phyloP scores from a whole-genome alignment of 1,139 yeast genomes.

The Kazachstania sp. region DNA sequence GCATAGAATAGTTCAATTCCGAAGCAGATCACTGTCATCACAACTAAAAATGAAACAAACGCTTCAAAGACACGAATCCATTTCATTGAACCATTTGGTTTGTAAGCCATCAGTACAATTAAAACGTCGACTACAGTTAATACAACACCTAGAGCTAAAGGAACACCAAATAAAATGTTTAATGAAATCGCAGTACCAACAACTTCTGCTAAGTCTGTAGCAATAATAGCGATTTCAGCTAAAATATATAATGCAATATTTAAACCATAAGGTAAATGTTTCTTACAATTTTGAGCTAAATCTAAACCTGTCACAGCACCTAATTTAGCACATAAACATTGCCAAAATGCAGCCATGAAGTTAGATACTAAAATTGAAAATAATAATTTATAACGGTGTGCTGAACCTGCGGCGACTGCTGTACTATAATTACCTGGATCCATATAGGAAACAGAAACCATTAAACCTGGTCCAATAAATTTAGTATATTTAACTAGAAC shows the following conservation, averaged over 20 bases:
- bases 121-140: conserved; percentile 67
- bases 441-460: conserved; percentile 71
- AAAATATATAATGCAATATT: conserved; percentile 51
- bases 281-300: conserved; percentile 66
- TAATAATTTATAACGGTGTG: conserved; percentile 54
- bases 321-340: conserved; percentile 60
- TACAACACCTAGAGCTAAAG: conserved; percentile 57
- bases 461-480: conserved; percentile 72
- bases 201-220: conserved; percentile 76
- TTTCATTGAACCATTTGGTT: conserved; percentile 60
- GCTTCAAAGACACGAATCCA: conserved; percentile 60
- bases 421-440: conserved; percentile 80
- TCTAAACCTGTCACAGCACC: conserved; percentile 76
- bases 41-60: conserved; percentile 54
- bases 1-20: conserved; percentile 51
- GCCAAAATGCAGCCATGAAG: conserved; percentile 62
- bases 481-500: conserved; percentile 39
- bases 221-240: conserved; percentile 69
- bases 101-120: conserved; percentile 58
- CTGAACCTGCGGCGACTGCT: conserved; percentile 72
- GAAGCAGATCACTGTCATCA: conserved; percentile 60
- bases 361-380: conserved; percentile 59
- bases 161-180: conserved; percentile 59
- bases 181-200: conserved; percentile 74
- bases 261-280: conserved; percentile 49